Evolutionary conservation across 169 alveolate species (phyloP).

Genomic region (Plasmodium cynomolgi): DNA sequence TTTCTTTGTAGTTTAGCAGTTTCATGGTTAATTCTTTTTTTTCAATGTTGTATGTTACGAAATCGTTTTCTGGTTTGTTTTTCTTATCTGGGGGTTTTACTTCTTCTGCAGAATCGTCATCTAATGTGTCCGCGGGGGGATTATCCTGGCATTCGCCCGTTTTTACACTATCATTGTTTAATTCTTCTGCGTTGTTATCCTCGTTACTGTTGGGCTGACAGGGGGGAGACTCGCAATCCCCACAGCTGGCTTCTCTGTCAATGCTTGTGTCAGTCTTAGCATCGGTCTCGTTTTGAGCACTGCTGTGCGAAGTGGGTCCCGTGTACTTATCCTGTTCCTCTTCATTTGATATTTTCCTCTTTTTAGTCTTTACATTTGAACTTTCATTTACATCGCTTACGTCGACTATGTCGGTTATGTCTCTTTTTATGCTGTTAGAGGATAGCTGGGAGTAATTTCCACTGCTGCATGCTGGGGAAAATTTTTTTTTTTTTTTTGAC

Average conservation of each 20-base stretch:
- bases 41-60: slow-evolving; percentile 58
- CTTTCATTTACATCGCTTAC: not conserved
- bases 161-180: not conserved
- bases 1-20: slow-evolving; percentile 71
- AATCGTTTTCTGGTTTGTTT: slow-evolving; percentile 2
- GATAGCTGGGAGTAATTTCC: not conserved
- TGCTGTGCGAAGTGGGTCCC: not conserved
- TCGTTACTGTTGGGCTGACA: not conserved
- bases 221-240: not conserved
- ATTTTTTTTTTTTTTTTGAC: not conserved
- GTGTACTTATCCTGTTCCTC: not conserved
- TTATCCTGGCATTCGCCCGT: not conserved
- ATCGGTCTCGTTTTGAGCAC: not conserved
- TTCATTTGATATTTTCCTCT: slow-evolving; percentile 3
- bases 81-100: not conserved
- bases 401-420: not conserved
- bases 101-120: not conserved
- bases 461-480: not conserved
- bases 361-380: not conserved
- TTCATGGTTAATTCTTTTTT: slow-evolving; percentile 63
- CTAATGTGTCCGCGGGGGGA: not conserved
- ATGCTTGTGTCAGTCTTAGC: not conserved
- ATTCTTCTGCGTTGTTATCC: not conserved
- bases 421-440: slow-evolving; percentile 23
- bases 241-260: not conserved